Percentiles rank a stretch among this genome's conserved stretches.
These are phyloP conservation scores for Epichloe coenophiala DNA, from an alignment of 2,329 filamentous ascomycete genomes.

Conservation along the genomic window DNA sequence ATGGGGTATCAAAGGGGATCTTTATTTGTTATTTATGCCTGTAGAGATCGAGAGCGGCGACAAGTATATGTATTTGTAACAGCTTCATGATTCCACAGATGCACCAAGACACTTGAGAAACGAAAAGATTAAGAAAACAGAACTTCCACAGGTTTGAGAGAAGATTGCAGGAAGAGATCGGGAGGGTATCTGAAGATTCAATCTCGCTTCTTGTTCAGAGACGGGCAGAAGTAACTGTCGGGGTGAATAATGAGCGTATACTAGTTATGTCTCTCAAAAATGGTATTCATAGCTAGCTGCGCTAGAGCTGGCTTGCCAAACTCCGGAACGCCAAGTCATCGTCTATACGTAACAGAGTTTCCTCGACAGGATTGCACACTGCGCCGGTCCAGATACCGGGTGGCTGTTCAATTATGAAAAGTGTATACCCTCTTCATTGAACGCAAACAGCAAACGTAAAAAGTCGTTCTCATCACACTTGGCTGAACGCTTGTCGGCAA, in stretches of 20 bases:
- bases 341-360: neutral
- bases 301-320: neutral
- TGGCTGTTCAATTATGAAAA: conserved; percentile 45
- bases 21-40: conserved; percentile 7
- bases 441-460: conserved; percentile 62
- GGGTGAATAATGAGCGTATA: too few species aligned
- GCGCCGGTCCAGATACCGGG: neutral
- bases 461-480: conserved; percentile 93
- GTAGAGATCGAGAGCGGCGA: conserved; percentile 12
- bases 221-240: too few species aligned
- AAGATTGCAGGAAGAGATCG: too few species aligned
- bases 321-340: neutral
- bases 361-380: too few species aligned
- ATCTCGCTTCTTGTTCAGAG: too few species aligned
- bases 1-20: neutral
- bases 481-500: conserved; percentile 69
- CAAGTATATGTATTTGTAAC: conserved; percentile 15
- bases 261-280: too few species aligned
- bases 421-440: conserved; percentile 88
- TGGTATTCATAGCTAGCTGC: neutral
- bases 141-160: too few species aligned
- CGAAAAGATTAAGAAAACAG: neutral
- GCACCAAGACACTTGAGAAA: neutral
- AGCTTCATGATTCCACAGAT: conserved; percentile 8
- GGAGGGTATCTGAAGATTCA: too few species aligned